Base-by-base conservation (phyloP, 495 filamentous ascomycete species). In the Penicillium lagena region DNA sequence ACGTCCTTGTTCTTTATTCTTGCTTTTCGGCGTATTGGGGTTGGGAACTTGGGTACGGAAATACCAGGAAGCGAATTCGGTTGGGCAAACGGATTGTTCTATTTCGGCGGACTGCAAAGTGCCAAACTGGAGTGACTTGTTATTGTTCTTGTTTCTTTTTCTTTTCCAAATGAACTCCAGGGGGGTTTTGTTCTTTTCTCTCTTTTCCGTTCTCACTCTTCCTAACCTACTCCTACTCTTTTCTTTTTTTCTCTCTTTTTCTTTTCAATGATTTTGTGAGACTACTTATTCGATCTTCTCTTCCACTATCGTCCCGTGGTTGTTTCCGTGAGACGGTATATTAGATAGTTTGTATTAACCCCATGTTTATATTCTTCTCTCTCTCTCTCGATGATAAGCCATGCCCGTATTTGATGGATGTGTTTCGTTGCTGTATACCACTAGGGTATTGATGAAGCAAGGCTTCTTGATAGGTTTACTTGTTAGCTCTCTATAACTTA, bases 331-430 rank as follows among this genome's bases (percentile, higher is more conserved):
- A 33, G 35, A 47, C 27, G 47, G 39, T 22, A 22, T 27, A 34
- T 39, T 42, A 30, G 43, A 52, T 60, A 49, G 54, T 51, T 55
- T 60, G 57, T 60, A 60, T 51, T 51, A 60, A 55, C 54, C 58
- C 40, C 47, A 43, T 38, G 33, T 37, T 46, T 31, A 52, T 45
- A 22, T 22, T 35, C 38, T 37, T 14, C 35, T 36, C 22, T 22
- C 22, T 22, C 3, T 4, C 3, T 22, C 22, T 4, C 3, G 22
- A 22, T 22, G 1, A 17, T 17, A 17, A 4, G 15, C 1, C 4
- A 4, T 17, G 15, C 15, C 15, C 4, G 4, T 22, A 22, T 22
- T 22, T 22, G 22, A 22, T 22, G 4, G 4, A 22, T 22, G 4
- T 22, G 0, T 22, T 22, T 22, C 22, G 22, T 22, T 22, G 22